Percentiles rank a stretch among this genome's conserved stretches.
These are phyloP conservation scores for Mycena crocata DNA, from an alignment of 768 basidiomycete genomes.

Conservation along the genomic window DNA sequence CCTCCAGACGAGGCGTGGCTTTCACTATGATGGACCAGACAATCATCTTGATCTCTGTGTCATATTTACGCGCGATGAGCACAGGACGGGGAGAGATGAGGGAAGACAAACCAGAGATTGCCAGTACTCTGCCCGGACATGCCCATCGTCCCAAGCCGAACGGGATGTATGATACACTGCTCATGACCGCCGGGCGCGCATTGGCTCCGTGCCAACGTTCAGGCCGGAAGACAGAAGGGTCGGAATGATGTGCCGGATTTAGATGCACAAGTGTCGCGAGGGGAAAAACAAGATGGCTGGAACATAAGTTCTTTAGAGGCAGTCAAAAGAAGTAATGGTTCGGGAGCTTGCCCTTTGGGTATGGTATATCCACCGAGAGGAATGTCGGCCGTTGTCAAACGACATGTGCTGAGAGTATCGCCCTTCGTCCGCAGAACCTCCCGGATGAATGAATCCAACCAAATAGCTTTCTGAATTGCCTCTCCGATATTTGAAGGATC, in stretches of 20 bases:
- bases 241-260: conserved; percentile 38
- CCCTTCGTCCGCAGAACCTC: conserved; percentile 52
- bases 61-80: neutral
- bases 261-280: conserved; percentile 44
- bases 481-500: conserved; percentile 39
- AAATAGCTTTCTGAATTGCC: conserved; percentile 40
- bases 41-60: conserved; percentile 47
- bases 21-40: conserved; percentile 44
- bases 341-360: conserved; percentile 41
- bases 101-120: conserved; percentile 41
- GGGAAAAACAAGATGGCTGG: conserved; percentile 44
- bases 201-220: conserved; percentile 43
- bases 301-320: neutral
- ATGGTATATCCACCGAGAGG: conserved; percentile 41
- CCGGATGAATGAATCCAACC: conserved; percentile 49
- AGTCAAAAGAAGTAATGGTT: neutral
- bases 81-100: neutral
- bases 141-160: conserved; percentile 50
- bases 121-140: conserved; percentile 47
- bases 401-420: conserved; percentile 44
- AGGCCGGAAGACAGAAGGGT: conserved; percentile 42
- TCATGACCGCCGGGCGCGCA: conserved; percentile 44
- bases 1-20: conserved; percentile 44
- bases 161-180: conserved; percentile 42
- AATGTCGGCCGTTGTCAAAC: conserved; percentile 42